Evolutionary conservation across 352 stramenopile species (phyloP).

Genomic region (Phytopythium montanum): DNA sequence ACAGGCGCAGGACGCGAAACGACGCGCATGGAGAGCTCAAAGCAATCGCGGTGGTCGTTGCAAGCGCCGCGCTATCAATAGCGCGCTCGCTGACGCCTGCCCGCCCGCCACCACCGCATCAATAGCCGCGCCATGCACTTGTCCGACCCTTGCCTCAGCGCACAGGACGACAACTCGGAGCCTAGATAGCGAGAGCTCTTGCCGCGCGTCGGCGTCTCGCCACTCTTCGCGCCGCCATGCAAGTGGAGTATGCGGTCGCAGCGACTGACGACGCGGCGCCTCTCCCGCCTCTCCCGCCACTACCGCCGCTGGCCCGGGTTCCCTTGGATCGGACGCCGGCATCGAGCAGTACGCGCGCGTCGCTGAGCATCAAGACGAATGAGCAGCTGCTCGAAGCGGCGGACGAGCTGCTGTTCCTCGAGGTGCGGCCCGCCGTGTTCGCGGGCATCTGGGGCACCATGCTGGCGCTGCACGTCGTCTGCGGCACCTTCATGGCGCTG

Average conservation of each 20-base stretch:
- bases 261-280: not conserved
- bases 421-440: conserved; percentile 16
- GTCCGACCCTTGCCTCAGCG: too few relatives aligned
- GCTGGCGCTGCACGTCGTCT: conserved; percentile 16
- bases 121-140: not conserved
- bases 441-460: conserved; percentile 21
- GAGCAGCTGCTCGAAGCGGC: conserved; percentile 14
- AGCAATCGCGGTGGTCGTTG: not conserved
- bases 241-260: not conserved
- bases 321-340: not conserved
- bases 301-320: too few relatives aligned
- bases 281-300: too few relatives aligned
- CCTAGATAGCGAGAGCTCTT: too few relatives aligned
- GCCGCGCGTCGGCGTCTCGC: too few relatives aligned
- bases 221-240: not conserved
- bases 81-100: too few relatives aligned
- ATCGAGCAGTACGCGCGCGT: not conserved
- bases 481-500: conserved; percentile 17
- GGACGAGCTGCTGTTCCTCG: conserved; percentile 31
- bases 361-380: not conserved
- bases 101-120: too few relatives aligned
- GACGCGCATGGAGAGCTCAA: not conserved
- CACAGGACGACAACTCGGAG: too few relatives aligned
- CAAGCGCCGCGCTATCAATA: not conserved
- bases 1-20: not conserved